Percentiles rank a stretch among this genome's conserved stretches.
Conservation (phyloP, 768 basidiomycete genomes). For the Termitomyces sp. region DNA sequence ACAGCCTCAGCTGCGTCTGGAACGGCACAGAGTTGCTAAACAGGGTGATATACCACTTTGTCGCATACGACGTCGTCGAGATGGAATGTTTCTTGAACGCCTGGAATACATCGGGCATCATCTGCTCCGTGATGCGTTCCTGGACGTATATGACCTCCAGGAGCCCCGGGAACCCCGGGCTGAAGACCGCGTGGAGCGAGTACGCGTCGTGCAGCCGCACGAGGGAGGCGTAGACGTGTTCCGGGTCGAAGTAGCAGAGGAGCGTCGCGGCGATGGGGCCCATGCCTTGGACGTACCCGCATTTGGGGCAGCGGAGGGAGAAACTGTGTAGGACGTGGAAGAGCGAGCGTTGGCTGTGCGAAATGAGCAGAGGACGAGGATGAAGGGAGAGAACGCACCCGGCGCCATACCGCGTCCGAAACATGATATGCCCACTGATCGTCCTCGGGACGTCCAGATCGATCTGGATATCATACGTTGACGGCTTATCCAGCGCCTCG, state of each 20-base stretch:
- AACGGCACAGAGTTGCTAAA: conserved; percentile 96
- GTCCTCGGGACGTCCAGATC: conserved; percentile 97
- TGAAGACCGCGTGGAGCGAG: conserved; percentile 82
- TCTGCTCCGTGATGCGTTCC: conserved; percentile 78
- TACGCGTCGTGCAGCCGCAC: conserved; percentile 89
- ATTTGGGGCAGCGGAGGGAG: conserved; percentile 75
- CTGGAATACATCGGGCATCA: conserved; percentile 86
- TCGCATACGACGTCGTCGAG: conserved; percentile 91
- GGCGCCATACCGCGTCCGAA: conserved; percentile 91
- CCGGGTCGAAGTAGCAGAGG: conserved; percentile 89
- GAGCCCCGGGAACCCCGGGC: conserved; percentile 92
- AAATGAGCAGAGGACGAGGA: neutral
- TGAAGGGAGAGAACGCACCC: conserved; percentile 53
- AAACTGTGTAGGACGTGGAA: conserved; percentile 95
- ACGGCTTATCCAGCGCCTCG: conserved; percentile 71
- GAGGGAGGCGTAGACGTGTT: conserved; percentile 79
- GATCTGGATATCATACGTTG: conserved; percentile 92
- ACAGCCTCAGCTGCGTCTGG: conserved; percentile 88
- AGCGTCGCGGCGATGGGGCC: conserved; percentile 94
- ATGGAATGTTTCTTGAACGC: conserved; percentile 88
- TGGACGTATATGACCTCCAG: conserved; percentile 96
- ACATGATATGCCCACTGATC: conserved; percentile 91
- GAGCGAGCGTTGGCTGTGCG: conserved; percentile 78
- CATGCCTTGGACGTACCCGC: conserved; percentile 99
- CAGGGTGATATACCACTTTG: conserved; percentile 99